phyloP scores from a whole-genome alignment of 2,329 filamentous ascomycete genomes.

The Sphaceloma murrayae region DNA sequence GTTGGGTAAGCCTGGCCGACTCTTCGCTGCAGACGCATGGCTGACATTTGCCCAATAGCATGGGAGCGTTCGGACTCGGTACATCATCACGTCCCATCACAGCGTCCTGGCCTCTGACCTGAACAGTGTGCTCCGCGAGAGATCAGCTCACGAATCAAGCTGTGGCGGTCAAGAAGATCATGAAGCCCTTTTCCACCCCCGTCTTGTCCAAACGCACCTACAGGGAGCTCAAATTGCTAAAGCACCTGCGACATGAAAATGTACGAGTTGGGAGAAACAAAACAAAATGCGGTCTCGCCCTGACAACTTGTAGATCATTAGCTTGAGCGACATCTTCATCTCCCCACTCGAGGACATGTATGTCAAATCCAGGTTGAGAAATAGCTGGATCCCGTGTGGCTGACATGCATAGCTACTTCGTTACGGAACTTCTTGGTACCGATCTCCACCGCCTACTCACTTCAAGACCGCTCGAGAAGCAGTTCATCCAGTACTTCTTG shows the following conservation, averaged over 20 bases:
- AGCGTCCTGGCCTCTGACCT: too few relatives aligned
- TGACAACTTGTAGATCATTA: conserved; percentile 61
- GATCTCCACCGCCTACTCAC: conserved; percentile 93
- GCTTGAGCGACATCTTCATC: conserved; percentile 98
- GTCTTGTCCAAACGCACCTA: conserved; percentile 97
- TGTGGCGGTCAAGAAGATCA: conserved; percentile 99
- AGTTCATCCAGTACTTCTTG: conserved; percentile 99
- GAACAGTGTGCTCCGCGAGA: conserved; percentile 61
- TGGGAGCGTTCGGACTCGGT: conserved; percentile 96
- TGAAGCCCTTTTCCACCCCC: conserved; percentile 99
- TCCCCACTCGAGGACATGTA: conserved; percentile 98
- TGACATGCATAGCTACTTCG: conserved; percentile 65
- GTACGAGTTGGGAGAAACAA: conserved; percentile 41
- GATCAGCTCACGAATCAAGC: conserved; percentile 95
- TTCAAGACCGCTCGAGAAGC: conserved; percentile 91
- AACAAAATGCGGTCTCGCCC: background rate
- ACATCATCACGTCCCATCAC: background rate
- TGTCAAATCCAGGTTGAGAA: conserved; percentile 18
- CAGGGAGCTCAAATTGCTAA: conserved; percentile 91
- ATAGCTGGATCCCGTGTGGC: background rate
- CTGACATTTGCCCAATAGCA: too few relatives aligned
- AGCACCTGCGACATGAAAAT: conserved; percentile 95
- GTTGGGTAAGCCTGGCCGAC: too few relatives aligned
- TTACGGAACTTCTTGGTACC: conserved; percentile 93
- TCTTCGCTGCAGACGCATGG: too few relatives aligned